A percentile compares a stretch with the other conserved stretches of the same genome.
Evolutionary conservation across 1,139 yeast species (phyloP).

Genomic region (Tardiomyces depauwii): DNA sequence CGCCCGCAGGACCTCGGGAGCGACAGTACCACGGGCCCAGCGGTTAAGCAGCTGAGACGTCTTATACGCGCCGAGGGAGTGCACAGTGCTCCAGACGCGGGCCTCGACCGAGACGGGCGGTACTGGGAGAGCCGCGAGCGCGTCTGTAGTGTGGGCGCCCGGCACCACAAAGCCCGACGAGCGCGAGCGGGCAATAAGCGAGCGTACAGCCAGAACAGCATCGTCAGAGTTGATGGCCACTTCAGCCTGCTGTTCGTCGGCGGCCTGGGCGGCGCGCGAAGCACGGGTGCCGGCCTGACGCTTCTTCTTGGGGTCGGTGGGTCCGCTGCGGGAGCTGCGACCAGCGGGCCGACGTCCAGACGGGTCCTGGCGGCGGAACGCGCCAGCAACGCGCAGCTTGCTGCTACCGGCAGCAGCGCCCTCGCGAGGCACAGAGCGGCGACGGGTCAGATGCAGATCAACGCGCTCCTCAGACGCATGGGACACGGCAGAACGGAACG

Average conservation of each 20-base stretch:
- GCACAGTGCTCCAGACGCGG: neutral
- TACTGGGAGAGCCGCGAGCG: neutral
- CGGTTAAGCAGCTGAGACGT: neutral
- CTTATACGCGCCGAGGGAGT: neutral
- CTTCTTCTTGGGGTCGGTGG: too few species aligned
- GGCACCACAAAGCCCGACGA: neutral
- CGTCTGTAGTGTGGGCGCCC: neutral
- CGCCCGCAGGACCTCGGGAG: neutral
- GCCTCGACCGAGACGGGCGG: neutral
- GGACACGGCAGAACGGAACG: too few species aligned
- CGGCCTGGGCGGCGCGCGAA: too few species aligned
- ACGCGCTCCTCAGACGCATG: neutral
- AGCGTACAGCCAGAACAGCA: neutral
- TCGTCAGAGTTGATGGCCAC: neutral
- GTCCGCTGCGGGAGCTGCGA: too few species aligned
- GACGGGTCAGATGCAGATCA: neutral
- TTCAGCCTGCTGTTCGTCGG: too few species aligned
- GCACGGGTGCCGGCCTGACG: too few species aligned
- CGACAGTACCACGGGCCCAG: neutral
- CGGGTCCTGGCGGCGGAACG: too few species aligned
- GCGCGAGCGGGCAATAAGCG: neutral
- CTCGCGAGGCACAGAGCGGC: too few species aligned
- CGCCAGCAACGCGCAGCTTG: too few species aligned
- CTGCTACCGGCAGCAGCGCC: too few species aligned
- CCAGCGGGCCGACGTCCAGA: too few species aligned